Evolutionary conservation across 495 filamentous ascomycete genomes (phyloP).

Genomic region (Podospora didyma): DNA sequence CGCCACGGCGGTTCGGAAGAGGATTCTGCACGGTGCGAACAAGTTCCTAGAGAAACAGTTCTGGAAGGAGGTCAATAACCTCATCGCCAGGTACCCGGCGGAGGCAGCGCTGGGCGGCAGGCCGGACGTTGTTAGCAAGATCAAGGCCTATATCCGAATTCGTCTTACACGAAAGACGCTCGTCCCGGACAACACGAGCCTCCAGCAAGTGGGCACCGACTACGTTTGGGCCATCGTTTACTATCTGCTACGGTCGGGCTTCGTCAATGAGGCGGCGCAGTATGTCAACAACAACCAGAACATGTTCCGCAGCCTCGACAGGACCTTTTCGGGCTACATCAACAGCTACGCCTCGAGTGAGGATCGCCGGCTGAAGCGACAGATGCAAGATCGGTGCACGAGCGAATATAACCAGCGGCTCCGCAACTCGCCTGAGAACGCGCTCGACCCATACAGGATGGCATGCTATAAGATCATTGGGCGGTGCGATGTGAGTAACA

Average conservation of each 20-base stretch:
- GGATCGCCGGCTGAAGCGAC: slow-evolving; percentile 68
- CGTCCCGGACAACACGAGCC: slow-evolving; percentile 64
- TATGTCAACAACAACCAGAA: slow-evolving; percentile 74
- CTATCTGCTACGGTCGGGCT: slow-evolving; percentile 83
- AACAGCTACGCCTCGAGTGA: slow-evolving; percentile 66
- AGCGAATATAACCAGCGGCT: slow-evolving; percentile 82
- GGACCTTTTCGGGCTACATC: slow-evolving; percentile 86
- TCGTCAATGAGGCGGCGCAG: slow-evolving; percentile 75
- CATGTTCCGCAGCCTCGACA: slow-evolving; percentile 83
- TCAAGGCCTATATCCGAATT: slow-evolving; percentile 85
- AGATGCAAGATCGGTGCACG: slow-evolving; percentile 79
- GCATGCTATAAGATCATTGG: slow-evolving; percentile 98
- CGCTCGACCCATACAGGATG: slow-evolving; percentile 91
- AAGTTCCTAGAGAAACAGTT: slow-evolving; percentile 70
- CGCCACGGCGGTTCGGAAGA: slow-evolving; percentile 61
- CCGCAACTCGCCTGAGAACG: slow-evolving; percentile 78
- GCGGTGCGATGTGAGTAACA: slow-evolving; percentile 79
- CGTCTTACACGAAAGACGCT: slow-evolving; percentile 73
- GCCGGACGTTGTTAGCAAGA: slow-evolving; percentile 81
- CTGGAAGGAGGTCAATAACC: slow-evolving; percentile 65
- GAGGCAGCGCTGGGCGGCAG: slow-evolving; percentile 89
- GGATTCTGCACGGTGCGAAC: slow-evolving; percentile 73
- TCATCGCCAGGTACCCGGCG: slow-evolving; percentile 74
- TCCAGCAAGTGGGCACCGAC: slow-evolving; percentile 72
- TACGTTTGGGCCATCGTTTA: slow-evolving; percentile 93